phyloP scores from a whole-genome alignment of 2,329 filamentous ascomycete genomes.

The Furcasterigmium sp. region DNA sequence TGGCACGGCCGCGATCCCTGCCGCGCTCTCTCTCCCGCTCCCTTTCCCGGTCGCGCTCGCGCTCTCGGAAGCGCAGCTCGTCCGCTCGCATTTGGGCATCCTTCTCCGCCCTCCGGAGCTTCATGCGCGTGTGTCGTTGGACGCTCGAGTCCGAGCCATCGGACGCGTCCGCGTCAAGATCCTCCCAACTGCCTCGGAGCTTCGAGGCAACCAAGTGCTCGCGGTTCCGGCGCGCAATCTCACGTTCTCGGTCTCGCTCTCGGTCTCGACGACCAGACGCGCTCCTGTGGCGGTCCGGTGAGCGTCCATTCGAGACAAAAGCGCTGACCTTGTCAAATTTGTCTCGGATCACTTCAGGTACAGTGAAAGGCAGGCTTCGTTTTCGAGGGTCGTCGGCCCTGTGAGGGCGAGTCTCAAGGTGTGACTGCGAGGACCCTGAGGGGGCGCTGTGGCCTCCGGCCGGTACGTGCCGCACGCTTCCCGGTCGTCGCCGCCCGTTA shows the following conservation, averaged over 20 bases:
- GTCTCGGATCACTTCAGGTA: slow-evolving; percentile 34
- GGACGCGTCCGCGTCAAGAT: slow-evolving; percentile 28
- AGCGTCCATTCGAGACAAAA: slow-evolving; percentile 32
- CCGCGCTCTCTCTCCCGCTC: slow-evolving; percentile 27
- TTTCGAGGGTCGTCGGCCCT: slow-evolving; percentile 29
- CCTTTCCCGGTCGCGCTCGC: slow-evolving; percentile 15
- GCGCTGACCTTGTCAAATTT: slow-evolving; percentile 40
- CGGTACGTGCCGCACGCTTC: slow-evolving; percentile 20
- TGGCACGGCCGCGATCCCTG: slow-evolving; percentile 26
- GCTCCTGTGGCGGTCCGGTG: slow-evolving; percentile 28
- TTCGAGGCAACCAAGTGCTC: slow-evolving; percentile 35
- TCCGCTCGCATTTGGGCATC: slow-evolving; percentile 10
- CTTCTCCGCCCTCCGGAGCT: slow-evolving; percentile 16
- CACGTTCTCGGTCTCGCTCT: not conserved
- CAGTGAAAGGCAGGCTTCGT: slow-evolving; percentile 22
- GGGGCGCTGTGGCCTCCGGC: not conserved
- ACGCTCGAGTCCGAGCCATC: slow-evolving; percentile 27
- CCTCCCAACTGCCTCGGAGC: slow-evolving; percentile 35
- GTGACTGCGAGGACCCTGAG: slow-evolving; percentile 18
- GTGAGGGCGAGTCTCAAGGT: slow-evolving; percentile 14
- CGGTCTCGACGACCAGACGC: slow-evolving; percentile 21
- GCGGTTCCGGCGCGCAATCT: slow-evolving; percentile 25
- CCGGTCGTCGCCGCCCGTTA: slow-evolving; percentile 20
- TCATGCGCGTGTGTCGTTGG: slow-evolving; percentile 12
- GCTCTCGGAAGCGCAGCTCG: slow-evolving; percentile 8